phyloP scores from a whole-genome alignment of 2,329 filamentous ascomycete species.

The Fusarium pseudocircinatum region DNA sequence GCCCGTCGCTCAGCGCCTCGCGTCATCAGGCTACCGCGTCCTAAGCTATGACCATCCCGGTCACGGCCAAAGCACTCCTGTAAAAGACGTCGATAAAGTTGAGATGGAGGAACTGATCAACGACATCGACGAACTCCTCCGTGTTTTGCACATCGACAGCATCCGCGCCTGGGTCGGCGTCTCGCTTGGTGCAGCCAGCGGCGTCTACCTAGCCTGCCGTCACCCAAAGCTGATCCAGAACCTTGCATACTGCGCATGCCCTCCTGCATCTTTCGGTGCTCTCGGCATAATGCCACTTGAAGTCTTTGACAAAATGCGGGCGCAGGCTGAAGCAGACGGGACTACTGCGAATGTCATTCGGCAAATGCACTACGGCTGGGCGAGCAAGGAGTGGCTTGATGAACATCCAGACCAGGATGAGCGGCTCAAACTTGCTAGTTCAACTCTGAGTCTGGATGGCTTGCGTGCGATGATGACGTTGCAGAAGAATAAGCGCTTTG shows the following conservation, averaged over 20 bases:
- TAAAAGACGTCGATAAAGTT: neutral
- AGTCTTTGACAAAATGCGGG: neutral
- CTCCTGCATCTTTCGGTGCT: neutral
- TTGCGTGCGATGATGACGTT: neutral
- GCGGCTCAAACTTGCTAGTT: neutral
- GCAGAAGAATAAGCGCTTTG: neutral
- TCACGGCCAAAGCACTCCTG: neutral
- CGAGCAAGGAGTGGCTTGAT: conserved; percentile 5
- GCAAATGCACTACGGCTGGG: conserved; percentile 8
- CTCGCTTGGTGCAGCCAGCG: neutral
- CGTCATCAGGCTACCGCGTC: neutral
- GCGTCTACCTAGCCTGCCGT: neutral
- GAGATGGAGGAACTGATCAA: neutral
- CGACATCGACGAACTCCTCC: neutral
- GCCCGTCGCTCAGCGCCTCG: neutral
- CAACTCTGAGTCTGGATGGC: neutral
- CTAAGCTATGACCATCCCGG: conserved; percentile 11
- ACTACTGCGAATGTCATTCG: neutral
- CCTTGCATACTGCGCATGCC: neutral
- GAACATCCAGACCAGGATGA: neutral
- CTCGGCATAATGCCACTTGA: neutral
- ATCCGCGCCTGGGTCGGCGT: neutral
- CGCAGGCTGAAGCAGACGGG: neutral
- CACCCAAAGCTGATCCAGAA: neutral
- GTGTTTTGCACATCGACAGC: neutral